Base-by-base conservation (phyloP, 371 early-diverging fungal genomes). In the Saksenaea vasiformis region DNA sequence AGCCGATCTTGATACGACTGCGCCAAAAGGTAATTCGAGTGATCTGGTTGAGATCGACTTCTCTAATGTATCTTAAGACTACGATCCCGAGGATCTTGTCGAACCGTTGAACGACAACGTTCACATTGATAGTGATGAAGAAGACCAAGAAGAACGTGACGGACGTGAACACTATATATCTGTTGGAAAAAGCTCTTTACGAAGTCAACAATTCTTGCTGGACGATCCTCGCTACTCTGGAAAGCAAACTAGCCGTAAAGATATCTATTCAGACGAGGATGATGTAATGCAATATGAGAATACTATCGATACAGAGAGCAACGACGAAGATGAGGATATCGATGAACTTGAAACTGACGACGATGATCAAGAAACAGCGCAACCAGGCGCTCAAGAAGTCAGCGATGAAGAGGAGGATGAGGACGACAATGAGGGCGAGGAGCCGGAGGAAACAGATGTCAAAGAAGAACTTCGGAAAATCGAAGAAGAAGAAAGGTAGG, bases 181-280 rank as follows among this genome's bases (percentile, higher is more conserved):
- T 27, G 85, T 93, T 54, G 91, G 91, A 17, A 89, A 89, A 68
- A 90, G 91, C 73, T 69, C 82, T 24, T 65, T 93, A 63, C 85
- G 92, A 44, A 84, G 72, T 17, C 71, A 83, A 26, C 82, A 87
- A 54, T 81, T 83, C 3, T 81, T 90, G 28, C 75, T 91, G 61
- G 87, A 89, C 58, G 93, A 93, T 61, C 89, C 91, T 14, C 91
- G 92, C 56, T 94, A 94, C 72, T 71, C 77, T 37, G 94, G 94
- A 47, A 85, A 90, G 63, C 82, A 81, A 37, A 78, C 80, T 31
- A 89, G 84, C 54, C 85, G 90, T 61, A 87, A 87, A 65, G 84
- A 77, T 27, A 72, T 89, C 7, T 90, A 82, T 54, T 80, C 77
- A 24, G 66, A 77, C 11, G 81, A 84, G 31, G 79, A 79, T 11